Conservation (phyloP, 345 rosid species). For the Gossypium raimondii region DNA sequence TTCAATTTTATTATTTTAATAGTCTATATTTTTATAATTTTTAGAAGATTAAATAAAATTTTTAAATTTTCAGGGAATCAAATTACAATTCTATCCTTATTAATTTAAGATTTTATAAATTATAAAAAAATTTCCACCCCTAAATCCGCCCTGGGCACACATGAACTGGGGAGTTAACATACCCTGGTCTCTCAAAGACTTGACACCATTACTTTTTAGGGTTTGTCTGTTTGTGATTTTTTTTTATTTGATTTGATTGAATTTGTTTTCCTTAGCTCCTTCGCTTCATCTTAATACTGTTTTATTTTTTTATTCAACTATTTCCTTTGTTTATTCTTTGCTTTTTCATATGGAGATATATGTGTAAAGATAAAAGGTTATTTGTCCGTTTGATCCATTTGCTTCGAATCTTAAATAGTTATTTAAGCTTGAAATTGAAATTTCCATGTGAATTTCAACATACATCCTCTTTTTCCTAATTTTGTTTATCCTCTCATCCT, state of each 20-base stretch:
- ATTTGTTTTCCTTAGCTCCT: slow-evolving; percentile 6
- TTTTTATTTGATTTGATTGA: slow-evolving; percentile 27
- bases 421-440: not conserved
- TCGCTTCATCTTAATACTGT: not conserved
- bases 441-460: not conserved
- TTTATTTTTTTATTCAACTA: not conserved
- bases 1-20: too few relatives aligned
- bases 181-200: slow-evolving; percentile 44
- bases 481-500: not conserved
- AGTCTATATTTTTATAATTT: too few relatives aligned
- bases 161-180: slow-evolving; percentile 24
- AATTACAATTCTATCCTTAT: too few relatives aligned
- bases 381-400: too few relatives aligned
- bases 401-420: too few relatives aligned
- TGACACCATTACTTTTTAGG: slow-evolving; percentile 46
- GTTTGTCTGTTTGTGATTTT: slow-evolving; percentile 14
- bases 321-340: not conserved
- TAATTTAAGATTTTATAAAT: too few relatives aligned
- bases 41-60: too few relatives aligned
- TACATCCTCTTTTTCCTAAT: not conserved
- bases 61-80: accelerated
- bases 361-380: not conserved
- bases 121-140: too few relatives aligned
- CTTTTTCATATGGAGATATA: too few relatives aligned
- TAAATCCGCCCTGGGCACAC: slow-evolving; percentile 13